phyloP scores from a whole-genome alignment of 2,329 filamentous ascomycete species.

The Fusarium nisikadoi region DNA sequence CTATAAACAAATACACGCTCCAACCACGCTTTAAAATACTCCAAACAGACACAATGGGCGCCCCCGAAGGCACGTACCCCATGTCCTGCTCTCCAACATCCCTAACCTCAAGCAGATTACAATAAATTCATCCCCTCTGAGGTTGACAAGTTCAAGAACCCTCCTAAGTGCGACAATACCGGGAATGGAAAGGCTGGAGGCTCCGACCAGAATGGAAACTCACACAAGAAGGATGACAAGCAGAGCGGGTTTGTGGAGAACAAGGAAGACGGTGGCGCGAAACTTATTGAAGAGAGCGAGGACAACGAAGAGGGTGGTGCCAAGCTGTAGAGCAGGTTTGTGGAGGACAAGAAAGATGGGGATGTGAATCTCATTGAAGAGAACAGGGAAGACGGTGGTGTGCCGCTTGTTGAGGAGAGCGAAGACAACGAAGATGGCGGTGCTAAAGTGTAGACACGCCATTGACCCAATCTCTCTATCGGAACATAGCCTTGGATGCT shows the following conservation, averaged over 20 bases:
- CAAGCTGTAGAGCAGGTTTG: neutral
- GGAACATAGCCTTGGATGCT: neutral
- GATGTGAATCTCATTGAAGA: neutral
- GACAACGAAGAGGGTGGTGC: constrained; percentile 2
- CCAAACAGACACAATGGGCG: neutral
- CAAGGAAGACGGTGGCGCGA: neutral
- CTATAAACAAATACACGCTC: neutral
- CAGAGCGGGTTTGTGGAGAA: neutral
- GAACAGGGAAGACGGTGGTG: neutral
- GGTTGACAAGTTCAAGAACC: neutral
- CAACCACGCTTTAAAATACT: neutral
- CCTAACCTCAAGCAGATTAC: constrained; percentile 3
- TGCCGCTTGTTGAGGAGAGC: neutral
- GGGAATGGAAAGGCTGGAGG: neutral
- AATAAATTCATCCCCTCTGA: neutral
- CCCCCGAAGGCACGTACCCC: neutral
- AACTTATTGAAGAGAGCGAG: neutral
- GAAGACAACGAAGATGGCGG: neutral
- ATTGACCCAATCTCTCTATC: neutral
- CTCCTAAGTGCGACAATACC: neutral
- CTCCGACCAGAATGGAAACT: neutral
- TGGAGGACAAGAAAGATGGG: neutral
- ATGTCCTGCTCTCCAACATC: fast-evolving
- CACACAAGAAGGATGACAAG: neutral
- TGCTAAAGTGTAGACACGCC: neutral